These are phyloP conservation scores for Ceratobasidium sp. DNA, from an alignment of 1,284 basidiomycete species.

Conservation along the genomic window DNA sequence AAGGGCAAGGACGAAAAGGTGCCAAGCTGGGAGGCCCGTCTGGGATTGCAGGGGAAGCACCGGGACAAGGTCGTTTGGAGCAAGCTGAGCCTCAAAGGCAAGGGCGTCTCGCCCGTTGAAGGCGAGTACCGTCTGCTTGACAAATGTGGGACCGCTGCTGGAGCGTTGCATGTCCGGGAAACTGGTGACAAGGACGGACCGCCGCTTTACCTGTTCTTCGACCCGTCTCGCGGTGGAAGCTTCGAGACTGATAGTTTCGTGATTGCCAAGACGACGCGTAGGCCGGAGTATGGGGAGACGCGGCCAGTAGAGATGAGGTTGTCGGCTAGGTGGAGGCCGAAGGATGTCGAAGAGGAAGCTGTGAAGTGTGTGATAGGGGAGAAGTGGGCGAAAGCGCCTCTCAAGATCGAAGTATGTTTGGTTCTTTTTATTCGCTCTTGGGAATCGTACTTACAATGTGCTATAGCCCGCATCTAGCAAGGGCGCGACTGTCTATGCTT, in stretches of 20 bases:
- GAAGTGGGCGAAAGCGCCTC: conserved; percentile 69
- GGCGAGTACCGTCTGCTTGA: conserved; percentile 85
- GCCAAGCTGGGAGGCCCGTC: conserved; percentile 85
- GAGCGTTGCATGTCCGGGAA: conserved; percentile 82
- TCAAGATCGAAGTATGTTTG: conserved; percentile 67
- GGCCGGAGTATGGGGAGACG: conserved; percentile 84
- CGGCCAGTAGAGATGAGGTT: conserved; percentile 81
- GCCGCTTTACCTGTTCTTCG: conserved; percentile 83
- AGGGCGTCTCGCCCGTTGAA: conserved; percentile 60
- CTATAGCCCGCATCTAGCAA: conserved; percentile 66
- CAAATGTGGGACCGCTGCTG: conserved; percentile 90
- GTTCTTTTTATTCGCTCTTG: conserved; percentile 29
- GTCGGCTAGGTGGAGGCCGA: conserved; percentile 82
- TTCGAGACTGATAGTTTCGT: conserved; percentile 80
- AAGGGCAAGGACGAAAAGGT: conserved; percentile 78
- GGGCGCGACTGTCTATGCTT: conserved; percentile 76
- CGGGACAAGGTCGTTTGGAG: conserved; percentile 78
- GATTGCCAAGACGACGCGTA: conserved; percentile 81
- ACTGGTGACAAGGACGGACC: conserved; percentile 60
- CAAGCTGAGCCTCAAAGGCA: conserved; percentile 77
- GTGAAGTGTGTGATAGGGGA: conserved; percentile 73
- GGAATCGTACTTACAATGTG: not conserved
- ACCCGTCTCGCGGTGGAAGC: conserved; percentile 84
- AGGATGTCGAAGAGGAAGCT: conserved; percentile 63
- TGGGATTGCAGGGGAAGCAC: conserved; percentile 81